Evolutionary conservation across 768 basidiomycete genomes (phyloP).

Genomic region (Kwoniella dendrophila): DNA sequence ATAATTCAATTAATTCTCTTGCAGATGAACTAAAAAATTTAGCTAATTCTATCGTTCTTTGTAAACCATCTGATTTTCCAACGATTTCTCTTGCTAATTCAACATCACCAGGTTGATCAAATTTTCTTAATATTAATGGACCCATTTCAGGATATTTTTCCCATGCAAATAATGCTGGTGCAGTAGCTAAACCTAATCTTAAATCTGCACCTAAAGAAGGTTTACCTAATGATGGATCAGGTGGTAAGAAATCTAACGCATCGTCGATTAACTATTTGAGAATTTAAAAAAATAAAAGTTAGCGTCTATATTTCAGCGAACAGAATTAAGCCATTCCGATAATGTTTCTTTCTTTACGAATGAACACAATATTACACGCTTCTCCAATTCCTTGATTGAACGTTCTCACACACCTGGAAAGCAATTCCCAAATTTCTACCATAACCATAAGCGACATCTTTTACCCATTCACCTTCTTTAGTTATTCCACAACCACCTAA

Average conservation of each 20-base stretch:
- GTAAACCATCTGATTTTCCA: conserved; percentile 70
- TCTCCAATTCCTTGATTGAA: background rate
- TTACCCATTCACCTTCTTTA: conserved; percentile 72
- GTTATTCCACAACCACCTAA: conserved; percentile 69
- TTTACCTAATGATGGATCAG: conserved; percentile 77
- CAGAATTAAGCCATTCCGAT: too few relatives aligned
- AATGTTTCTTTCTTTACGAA: too few relatives aligned
- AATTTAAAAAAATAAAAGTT: background rate
- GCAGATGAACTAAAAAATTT: conserved; percentile 74
- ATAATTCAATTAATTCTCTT: conserved; percentile 65
- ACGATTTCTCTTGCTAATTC: conserved; percentile 72
- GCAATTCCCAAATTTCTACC: conserved; percentile 88
- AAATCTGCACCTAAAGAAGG: conserved; percentile 80
- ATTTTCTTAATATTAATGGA: conserved; percentile 76
- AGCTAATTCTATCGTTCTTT: conserved; percentile 78
- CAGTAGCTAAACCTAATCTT: conserved; percentile 79
- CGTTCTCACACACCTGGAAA: conserved; percentile 73
- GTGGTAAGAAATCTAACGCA: conserved; percentile 86
- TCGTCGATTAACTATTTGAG: conserved; percentile 83
- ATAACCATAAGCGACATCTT: conserved; percentile 87
- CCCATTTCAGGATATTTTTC: conserved; percentile 74
- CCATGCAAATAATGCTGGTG: conserved; percentile 81
- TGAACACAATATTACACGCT: too few relatives aligned
- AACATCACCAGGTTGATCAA: conserved; percentile 74
- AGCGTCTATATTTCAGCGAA: conserved; percentile 5